Evolutionary conservation across 2,329 filamentous ascomycete genomes (phyloP), one percentile per base, ranked within the genome.

Genomic region (Talaromyces sp.): DNA sequence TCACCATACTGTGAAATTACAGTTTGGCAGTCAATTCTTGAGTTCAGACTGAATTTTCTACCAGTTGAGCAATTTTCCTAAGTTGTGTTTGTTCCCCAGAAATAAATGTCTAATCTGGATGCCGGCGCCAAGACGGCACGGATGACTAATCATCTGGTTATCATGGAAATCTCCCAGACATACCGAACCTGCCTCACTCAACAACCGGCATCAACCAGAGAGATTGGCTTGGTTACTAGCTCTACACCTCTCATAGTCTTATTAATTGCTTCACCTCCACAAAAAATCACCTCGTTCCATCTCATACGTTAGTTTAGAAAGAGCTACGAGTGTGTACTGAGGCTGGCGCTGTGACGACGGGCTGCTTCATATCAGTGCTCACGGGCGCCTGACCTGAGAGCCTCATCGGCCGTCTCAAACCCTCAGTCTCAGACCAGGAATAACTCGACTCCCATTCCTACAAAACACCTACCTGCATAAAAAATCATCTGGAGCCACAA

Each of bases 81-180:
- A 15, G 8, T 19, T 13, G 13, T 10, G 35, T 13, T 37, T 33
- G 49, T 35, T 35, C 49, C 49, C 31, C 50, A 54, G 50, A 54
- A 6, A 27, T 8, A 19, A 15, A 31, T 27, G 45, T 10, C n/a
- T 35, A 9, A 31, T 31, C 27, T 31, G 27, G 27, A 31, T 31
- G 50, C 15, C n/a, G 52, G 9, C 25, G 47, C 61, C 49, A 63
- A 61, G 59, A 50, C 58, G 22, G 41, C 9, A 11, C n/a, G 19
- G 71, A 69, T 78, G 72, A 78, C 74, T 78, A 73, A 78, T 25
- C 71, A 73, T 35, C 60, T 61, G 67, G 68, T 68, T 64, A 71
- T 70, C 73, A 72, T 69, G 69, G 72, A 77, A 75, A 77, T 77
- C 75, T 72, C 75, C 74, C 73, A 70, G 70, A 58, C 68, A 74